phyloP scores from a whole-genome alignment of 2,329 filamentous ascomycete genomes.

The Polytolypa hystricis region DNA sequence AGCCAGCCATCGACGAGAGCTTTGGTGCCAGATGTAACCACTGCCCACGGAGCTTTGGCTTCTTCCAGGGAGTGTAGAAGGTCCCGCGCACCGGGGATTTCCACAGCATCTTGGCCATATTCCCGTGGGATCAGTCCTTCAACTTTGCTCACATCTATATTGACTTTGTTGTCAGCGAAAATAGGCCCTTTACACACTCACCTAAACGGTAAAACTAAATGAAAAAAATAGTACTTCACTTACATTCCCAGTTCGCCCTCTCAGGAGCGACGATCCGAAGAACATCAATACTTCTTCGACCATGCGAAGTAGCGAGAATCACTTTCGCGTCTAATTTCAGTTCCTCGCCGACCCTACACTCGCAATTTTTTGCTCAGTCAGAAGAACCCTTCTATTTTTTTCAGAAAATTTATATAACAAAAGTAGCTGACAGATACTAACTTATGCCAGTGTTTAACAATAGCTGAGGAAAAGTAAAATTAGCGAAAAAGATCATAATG shows the following conservation, averaged over 20 bases:
- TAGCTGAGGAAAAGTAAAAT: slow-evolving; percentile 29
- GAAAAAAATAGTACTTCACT: slow-evolving; percentile 29
- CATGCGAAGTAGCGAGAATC: slow-evolving; percentile 85
- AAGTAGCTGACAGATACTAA: slow-evolving; percentile 24
- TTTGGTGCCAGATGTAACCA: slow-evolving; percentile 62
- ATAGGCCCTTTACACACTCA: no score
- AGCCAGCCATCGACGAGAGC: slow-evolving; percentile 63
- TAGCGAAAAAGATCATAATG: neutral
- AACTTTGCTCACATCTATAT: slow-evolving; percentile 62
- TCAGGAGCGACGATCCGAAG: slow-evolving; percentile 68
- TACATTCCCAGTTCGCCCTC: slow-evolving; percentile 89
- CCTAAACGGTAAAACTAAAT: no score
- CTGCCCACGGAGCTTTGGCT: slow-evolving; percentile 63
- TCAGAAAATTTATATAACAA: neutral
- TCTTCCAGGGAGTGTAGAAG: slow-evolving; percentile 58
- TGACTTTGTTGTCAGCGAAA: slow-evolving; percentile 5
- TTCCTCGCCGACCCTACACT: slow-evolving; percentile 50
- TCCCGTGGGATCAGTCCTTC: slow-evolving; percentile 68
- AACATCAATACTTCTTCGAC: slow-evolving; percentile 77
- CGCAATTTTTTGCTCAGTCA: neutral
- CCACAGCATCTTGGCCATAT: slow-evolving; percentile 66
- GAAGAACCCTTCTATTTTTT: neutral
- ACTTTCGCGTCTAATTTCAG: slow-evolving; percentile 73
- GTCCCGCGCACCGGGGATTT: slow-evolving; percentile 70
- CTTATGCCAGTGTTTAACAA: slow-evolving; percentile 54